A percentile compares a stretch with the other conserved stretches of the same genome.
phyloP scores from a whole-genome alignment of 305 asterid species.

The Euphrasia arctica region DNA sequence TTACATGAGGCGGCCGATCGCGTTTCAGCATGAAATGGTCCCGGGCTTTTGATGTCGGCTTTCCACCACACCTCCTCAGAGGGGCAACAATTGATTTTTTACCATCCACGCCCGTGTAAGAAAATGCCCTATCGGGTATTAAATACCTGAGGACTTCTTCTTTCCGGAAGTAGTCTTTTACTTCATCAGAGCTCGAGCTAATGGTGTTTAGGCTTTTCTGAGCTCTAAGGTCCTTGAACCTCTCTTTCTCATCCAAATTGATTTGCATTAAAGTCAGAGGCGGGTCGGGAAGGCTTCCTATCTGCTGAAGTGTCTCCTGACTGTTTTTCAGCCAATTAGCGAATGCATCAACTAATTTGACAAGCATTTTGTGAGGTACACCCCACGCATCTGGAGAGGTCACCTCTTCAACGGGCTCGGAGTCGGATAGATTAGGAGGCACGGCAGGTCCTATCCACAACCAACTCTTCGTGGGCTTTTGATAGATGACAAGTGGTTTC shows the following conservation, averaged over 20 bases:
- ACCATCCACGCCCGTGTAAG: conserved; percentile 90
- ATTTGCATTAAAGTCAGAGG: conserved; percentile 72
- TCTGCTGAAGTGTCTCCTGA: conserved; percentile 95
- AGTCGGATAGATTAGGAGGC: conserved; percentile 44
- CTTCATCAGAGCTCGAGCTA: conserved; percentile 84
- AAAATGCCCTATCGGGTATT: conserved; percentile 93
- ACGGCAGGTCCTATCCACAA: conserved; percentile 81
- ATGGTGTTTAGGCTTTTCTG: conserved; percentile 96
- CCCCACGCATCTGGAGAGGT: conserved; percentile 96
- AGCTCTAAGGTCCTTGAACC: conserved; percentile 96
- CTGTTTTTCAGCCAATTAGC: conserved; percentile 98
- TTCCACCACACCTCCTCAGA: conserved; percentile 96
- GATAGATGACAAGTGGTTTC: conserved; percentile 91
- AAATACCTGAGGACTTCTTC: conserved; percentile 92
- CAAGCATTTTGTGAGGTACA: conserved; percentile 93
- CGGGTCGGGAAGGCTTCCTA: conserved; percentile 93
- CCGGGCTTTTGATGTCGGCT: conserved; percentile 99
- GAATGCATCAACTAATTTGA: conserved; percentile 88
- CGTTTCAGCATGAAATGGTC: conserved; percentile 97
- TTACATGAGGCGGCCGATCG: conserved; percentile 94
- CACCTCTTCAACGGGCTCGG: conserved; percentile 69
- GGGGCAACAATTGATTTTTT: conserved; percentile 95
- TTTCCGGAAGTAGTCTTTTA: conserved; percentile 71
- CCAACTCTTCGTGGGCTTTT: conserved; percentile 81
- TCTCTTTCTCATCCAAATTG: conserved; percentile 84